Percentiles rank a stretch among this genome's conserved stretches.
Conservation (phyloP, 2,329 filamentous ascomycete genomes). For the Waltergamsia citrina region DNA sequence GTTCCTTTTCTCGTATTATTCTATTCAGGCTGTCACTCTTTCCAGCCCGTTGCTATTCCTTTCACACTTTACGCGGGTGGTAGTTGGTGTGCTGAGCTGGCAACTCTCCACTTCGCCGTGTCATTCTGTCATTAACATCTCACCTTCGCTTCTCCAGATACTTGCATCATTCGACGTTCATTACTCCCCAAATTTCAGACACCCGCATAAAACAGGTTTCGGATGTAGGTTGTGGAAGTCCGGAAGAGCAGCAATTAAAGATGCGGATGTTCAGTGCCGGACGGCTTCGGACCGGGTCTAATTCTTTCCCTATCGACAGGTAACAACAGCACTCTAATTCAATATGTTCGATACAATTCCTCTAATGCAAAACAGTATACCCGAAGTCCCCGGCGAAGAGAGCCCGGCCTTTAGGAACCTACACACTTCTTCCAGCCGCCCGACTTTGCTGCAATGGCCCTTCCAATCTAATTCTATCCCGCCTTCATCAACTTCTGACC, state of each 20-base stretch:
- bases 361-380: slow-evolving; percentile 3
- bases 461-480: slow-evolving; percentile 4
- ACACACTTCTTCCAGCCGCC: slow-evolving; percentile 4
- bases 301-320: slow-evolving; percentile 5
- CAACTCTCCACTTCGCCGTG: background rate
- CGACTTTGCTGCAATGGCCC: slow-evolving; percentile 4
- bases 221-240: no score
- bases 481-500: slow-evolving; percentile 2
- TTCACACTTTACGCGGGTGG: background rate
- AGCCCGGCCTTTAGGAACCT: slow-evolving; percentile 2
- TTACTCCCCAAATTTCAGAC: background rate
- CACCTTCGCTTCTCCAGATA: background rate
- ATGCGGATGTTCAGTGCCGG: slow-evolving; percentile 4
- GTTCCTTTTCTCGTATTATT: slow-evolving; percentile 1
- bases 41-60: slow-evolving; percentile 1
- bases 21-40: slow-evolving; percentile 2
- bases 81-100: slow-evolving; percentile 1
- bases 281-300: slow-evolving; percentile 1
- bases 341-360: background rate
- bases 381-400: slow-evolving; percentile 4
- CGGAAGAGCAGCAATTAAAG: background rate
- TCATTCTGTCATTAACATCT: background rate
- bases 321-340: background rate
- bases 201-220: background rate
- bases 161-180: slow-evolving; percentile 1